phyloP scores from a whole-genome alignment of 2,329 filamentous ascomycete genomes.

The Colletotrichum filicis region DNA sequence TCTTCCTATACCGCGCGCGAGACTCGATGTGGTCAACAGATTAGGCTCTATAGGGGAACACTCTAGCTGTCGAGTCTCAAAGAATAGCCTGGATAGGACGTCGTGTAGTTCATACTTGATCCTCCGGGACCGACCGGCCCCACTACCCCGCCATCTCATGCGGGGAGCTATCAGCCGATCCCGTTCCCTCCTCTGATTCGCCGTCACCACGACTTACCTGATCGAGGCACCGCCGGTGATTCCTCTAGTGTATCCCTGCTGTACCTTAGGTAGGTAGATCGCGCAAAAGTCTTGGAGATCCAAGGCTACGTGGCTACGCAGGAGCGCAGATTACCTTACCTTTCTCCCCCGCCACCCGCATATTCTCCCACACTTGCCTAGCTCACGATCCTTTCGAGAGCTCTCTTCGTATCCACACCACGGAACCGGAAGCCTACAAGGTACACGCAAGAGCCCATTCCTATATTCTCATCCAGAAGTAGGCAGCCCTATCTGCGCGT shows the following conservation, averaged over 20 bases:
- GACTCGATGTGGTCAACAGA: not conserved
- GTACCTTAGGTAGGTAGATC: no score
- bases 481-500: not conserved
- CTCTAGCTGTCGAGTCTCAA: no score
- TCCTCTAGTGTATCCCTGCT: not conserved
- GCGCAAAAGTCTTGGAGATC: not conserved
- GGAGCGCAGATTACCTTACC: no score
- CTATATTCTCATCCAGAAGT: no score
- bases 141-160: constrained; percentile 18
- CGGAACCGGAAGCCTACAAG: not conserved
- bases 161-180: constrained; percentile 1
- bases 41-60: not conserved
- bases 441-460: not conserved
- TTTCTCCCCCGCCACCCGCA: not conserved
- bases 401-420: not conserved
- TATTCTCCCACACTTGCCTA: not conserved
- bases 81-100: not conserved
- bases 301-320: not conserved
- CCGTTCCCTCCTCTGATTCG: constrained; percentile 22
- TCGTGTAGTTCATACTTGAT: not conserved
- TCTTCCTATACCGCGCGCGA: no score
- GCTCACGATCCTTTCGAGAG: not conserved
- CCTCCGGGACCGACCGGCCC: constrained; percentile 3
- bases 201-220: constrained; percentile 18
- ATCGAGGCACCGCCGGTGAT: constrained; percentile 11